These are phyloP conservation scores for Ogataea henricii DNA, from an alignment of 805 yeast species.

Conservation along the genomic window DNA sequence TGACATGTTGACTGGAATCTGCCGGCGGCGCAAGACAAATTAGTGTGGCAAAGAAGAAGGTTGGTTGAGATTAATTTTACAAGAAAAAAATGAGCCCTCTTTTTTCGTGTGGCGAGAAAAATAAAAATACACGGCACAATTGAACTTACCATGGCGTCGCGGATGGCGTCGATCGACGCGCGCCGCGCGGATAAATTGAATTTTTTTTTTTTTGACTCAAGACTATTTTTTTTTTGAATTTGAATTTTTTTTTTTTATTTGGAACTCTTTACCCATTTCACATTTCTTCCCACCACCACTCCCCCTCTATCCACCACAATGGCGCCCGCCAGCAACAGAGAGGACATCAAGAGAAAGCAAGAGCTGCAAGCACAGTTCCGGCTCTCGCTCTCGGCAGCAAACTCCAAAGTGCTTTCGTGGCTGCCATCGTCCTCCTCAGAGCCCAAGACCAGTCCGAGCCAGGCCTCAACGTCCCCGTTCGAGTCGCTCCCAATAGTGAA, in stretches of 20 bases:
- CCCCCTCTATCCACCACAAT: constrained; percentile 7
- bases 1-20: too few relatives aligned
- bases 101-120: not conserved
- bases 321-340: constrained; percentile 28
- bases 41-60: not conserved
- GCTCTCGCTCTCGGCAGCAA: constrained; percentile 41
- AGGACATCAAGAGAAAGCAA: constrained; percentile 49
- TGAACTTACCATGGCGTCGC: too few relatives aligned
- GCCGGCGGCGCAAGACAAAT: too few relatives aligned
- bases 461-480: constrained; percentile 3
- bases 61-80: not conserved
- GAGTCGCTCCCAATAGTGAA: constrained; percentile 29
- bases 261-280: too few relatives aligned
- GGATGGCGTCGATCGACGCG: constrained; percentile 7
- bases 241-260: too few relatives aligned
- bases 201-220: not conserved
- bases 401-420: constrained; percentile 43
- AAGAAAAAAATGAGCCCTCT: not conserved
- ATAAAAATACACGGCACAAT: too few relatives aligned
- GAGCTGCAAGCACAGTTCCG: constrained; percentile 49
- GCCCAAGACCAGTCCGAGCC: not conserved
- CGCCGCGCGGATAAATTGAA: not conserved
- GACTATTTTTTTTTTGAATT: too few relatives aligned
- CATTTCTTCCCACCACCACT: not conserved
- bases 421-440: constrained; percentile 18